A percentile compares a stretch with the other conserved stretches of the same genome.
These are phyloP conservation scores for Malus domestica DNA, from an alignment of 306 rosid species.

Conservation along the genomic window DNA sequence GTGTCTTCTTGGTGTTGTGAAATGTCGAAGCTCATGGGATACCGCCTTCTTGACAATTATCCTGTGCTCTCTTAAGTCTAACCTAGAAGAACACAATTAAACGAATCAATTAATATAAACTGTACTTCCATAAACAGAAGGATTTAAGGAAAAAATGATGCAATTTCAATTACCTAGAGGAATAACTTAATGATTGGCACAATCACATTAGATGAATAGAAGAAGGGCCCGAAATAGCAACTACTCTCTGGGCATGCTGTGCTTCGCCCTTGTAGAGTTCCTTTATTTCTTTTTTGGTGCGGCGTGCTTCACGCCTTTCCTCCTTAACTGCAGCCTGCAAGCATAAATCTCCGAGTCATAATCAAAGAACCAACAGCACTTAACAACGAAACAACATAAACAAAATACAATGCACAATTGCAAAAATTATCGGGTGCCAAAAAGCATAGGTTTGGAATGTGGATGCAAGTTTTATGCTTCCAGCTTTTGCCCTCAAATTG, in stretches of 20 bases:
- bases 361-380: not conserved
- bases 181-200: not conserved
- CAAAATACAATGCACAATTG: not conserved
- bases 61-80: not conserved
- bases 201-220: constrained; percentile 70
- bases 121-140: not conserved
- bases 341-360: not conserved
- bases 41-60: not conserved
- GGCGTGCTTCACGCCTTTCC: constrained; percentile 76
- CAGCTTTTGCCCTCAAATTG: not conserved
- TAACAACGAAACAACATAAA: not conserved
- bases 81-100: not conserved
- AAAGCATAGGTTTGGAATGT: not conserved
- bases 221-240: constrained; percentile 72
- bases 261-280: constrained; percentile 73
- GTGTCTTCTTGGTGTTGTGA: not conserved
- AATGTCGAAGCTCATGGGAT: not conserved
- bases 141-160: not conserved
- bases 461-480: not conserved
- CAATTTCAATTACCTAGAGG: constrained; percentile 1
- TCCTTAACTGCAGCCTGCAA: constrained; percentile 77
- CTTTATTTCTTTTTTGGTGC: constrained; percentile 66
- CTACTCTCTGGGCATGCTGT: constrained; percentile 72
- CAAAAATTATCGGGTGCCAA: not conserved
- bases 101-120: not conserved